Conservation (phyloP, 108 stramenopile genomes). For the Skeletonema menzelii region DNA sequence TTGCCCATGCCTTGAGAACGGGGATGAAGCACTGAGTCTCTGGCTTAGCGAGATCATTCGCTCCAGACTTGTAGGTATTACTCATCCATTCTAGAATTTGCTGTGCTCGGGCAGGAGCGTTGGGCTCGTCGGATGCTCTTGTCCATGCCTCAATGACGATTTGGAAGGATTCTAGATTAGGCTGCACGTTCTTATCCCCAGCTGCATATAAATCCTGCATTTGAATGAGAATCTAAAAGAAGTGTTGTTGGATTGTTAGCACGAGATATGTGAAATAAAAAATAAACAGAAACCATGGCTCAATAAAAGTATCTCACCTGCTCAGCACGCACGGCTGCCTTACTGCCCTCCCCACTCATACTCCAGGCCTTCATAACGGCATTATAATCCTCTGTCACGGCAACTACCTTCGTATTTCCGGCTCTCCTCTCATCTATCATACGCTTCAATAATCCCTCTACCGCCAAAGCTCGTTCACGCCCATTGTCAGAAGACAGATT, state of each 20-base stretch:
- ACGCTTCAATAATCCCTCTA: conserved; percentile 71
- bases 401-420: conserved; percentile 56
- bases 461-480: conserved; percentile 62
- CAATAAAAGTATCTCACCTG: conserved; percentile 11
- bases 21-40: conserved; percentile 64
- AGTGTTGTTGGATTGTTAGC: background rate
- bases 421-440: conserved; percentile 72
- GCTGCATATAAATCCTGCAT: conserved; percentile 63
- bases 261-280: background rate
- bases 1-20: conserved; percentile 66
- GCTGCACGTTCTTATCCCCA: conserved; percentile 49
- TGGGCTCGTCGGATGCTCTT: conserved; percentile 36
- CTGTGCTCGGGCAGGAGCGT: conserved; percentile 35
- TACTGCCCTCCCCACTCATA: conserved; percentile 42
- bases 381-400: conserved; percentile 62
- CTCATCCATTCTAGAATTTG: conserved; percentile 72
- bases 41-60: conserved; percentile 55
- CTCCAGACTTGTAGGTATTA: conserved; percentile 35
- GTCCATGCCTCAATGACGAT: conserved; percentile 50
- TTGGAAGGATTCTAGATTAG: conserved; percentile 49
- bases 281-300: background rate
- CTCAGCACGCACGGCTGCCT: conserved; percentile 69
- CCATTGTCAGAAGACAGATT: conserved; percentile 5
- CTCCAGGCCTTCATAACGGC: conserved; percentile 73
- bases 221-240: conserved; percentile 53